Evolutionary conservation across 228 moss, liverwort and hornwort genomes (phyloP), one percentile per base, ranked within the genome.

Genomic region (Sphagnum magellanicum): DNA sequence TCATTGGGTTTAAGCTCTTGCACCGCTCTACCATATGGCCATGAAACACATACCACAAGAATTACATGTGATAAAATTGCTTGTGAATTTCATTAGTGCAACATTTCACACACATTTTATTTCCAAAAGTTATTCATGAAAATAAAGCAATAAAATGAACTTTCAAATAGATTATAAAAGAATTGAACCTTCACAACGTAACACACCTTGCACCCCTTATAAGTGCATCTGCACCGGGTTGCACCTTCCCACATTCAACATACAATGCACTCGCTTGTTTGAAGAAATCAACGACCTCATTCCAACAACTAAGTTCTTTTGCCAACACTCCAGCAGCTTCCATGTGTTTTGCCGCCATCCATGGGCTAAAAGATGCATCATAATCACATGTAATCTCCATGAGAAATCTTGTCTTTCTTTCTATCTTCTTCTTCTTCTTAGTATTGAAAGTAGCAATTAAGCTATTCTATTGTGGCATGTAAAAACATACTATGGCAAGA

Each of bases 201-300:
- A 73, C 68, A 57, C 67, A 87, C 87, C 79, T 80, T 61, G 88
- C 88, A 72, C 88, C 88, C 67, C 74, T 79, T 55, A 74, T 80
- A 63, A 89, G 79, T 7, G 88, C 88, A 79, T 89, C 83, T 9
- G 88, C 88, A 60, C 79, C 85, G 48, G 88, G 88, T 75, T 89
- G 88, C 67, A 83, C 68, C 70, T 85, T 89, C 66, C 81, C 80
- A 68, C 85, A 89, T 59, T 80, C 71, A 67, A 77, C 74, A 67
- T 81, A 89, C 51, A 83, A 51, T 46, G 76, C 78, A 16, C 85
- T 80, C 16, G 88, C 88, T 75, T 79, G 71, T 66, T 78, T 89
- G 74, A 81, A 89, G 51, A 83, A 68, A 74, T 89, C 81, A 50
- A 76, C 82, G 10, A 83, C 88, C 76, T 85, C 88, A n/a, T 65